Conservation (phyloP, 352 stramenopile genomes). For the Globisporangium ultimum region DNA sequence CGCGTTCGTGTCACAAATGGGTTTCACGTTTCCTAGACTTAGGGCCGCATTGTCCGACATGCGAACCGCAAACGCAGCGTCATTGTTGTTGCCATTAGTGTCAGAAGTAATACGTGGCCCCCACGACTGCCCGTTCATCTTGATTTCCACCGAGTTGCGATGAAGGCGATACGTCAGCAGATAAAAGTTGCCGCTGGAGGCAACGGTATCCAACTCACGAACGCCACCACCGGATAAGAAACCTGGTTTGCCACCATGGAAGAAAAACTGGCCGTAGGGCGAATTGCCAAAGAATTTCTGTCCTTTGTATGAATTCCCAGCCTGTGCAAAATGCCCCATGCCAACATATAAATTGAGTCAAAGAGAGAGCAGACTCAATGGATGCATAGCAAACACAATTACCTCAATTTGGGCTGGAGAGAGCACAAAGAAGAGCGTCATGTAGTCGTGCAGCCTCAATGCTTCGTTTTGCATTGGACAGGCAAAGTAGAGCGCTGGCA, state of each 20-base stretch:
- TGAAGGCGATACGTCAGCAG: slow-evolving; percentile 51
- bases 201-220: slow-evolving; percentile 21
- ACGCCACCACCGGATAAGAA: slow-evolving; percentile 52
- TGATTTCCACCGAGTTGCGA: slow-evolving; percentile 40
- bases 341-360: not conserved
- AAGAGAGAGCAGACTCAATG: too few species aligned
- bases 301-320: slow-evolving; percentile 28
- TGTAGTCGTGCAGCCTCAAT: slow-evolving; percentile 39
- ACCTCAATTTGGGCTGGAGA: slow-evolving; percentile 44
- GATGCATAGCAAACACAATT: slow-evolving; percentile 1
- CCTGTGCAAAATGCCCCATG: slow-evolving; percentile 9
- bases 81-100: slow-evolving; percentile 6
- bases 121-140: slow-evolving; percentile 31
- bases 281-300: slow-evolving; percentile 76
- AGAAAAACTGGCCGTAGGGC: slow-evolving; percentile 62
- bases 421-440: slow-evolving; percentile 68
- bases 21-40: slow-evolving; percentile 54
- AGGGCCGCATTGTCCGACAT: slow-evolving; percentile 46
- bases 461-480: slow-evolving; percentile 40
- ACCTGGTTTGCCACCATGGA: slow-evolving; percentile 50
- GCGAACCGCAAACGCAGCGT: slow-evolving; percentile 23
- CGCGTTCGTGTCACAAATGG: slow-evolving; percentile 46
- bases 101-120: slow-evolving; percentile 3
- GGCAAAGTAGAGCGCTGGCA: slow-evolving; percentile 40
- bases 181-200: slow-evolving; percentile 23